Conservation (phyloP, 371 early-diverging fungal species). For the Apophysomyces sp. region DNA sequence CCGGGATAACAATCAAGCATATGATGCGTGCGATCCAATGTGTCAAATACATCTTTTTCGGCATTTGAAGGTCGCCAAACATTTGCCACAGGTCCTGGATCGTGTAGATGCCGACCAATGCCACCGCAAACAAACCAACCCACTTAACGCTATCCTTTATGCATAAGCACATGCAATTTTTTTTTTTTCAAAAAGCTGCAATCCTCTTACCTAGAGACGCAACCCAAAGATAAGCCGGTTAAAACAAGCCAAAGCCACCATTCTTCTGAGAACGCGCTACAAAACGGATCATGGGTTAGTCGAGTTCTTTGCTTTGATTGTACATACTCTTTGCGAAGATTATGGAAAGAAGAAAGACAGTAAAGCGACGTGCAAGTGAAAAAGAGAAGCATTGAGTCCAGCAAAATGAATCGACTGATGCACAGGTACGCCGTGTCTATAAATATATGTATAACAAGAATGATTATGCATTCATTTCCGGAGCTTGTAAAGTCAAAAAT, state of each 20-base stretch:
- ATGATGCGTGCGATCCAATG: conserved; percentile 83
- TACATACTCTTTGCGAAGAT: conserved; percentile 65
- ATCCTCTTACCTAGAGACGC: conserved; percentile 66
- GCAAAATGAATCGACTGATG: conserved; percentile 95
- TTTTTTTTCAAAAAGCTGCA: not conserved
- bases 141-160: conserved; percentile 88
- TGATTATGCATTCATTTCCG: not conserved
- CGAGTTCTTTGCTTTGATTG: not conserved
- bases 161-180: not conserved
- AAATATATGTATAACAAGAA: not conserved
- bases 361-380: conserved; percentile 88
- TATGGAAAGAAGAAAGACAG: conserved; percentile 75
- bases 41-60: conserved; percentile 66
- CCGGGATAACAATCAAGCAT: conserved; percentile 87
- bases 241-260: conserved; percentile 91
- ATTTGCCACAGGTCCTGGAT: conserved; percentile 93
- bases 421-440: conserved; percentile 85
- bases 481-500: not conserved
- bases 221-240: conserved; percentile 93
- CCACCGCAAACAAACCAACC: conserved; percentile 98
- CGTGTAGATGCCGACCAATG: conserved; percentile 94
- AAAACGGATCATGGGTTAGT: not conserved
- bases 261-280: conserved; percentile 73
- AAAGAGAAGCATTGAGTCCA: conserved; percentile 97
- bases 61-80: conserved; percentile 82